These are phyloP conservation scores for Lentithecium fluviatile DNA, from an alignment of 495 filamentous ascomycete genomes.

Conservation along the genomic window DNA sequence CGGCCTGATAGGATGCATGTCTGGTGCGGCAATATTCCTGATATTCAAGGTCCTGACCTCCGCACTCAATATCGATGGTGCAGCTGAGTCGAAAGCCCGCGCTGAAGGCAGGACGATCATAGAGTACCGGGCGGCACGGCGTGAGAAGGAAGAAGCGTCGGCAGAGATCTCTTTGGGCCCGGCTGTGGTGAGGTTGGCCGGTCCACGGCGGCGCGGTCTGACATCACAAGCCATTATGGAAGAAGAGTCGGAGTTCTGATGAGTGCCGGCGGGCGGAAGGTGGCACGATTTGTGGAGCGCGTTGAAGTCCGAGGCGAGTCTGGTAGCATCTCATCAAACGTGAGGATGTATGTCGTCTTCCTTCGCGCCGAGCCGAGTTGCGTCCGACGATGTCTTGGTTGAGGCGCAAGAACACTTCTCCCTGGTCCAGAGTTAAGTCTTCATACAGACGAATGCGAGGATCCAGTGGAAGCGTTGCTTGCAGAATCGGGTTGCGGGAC, in stretches of 20 bases:
- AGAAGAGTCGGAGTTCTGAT: slow-evolving; percentile 36
- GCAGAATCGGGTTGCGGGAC: slow-evolving; percentile 7
- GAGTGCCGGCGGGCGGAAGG: neutral
- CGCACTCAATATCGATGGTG: slow-evolving; percentile 37
- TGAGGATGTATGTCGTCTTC: no score
- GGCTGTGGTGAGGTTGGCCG: slow-evolving; percentile 1
- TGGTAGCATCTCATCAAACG: no score
- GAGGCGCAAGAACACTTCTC: no score
- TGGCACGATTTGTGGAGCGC: neutral
- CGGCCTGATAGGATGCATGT: slow-evolving; percentile 54
- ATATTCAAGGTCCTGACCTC: slow-evolving; percentile 46
- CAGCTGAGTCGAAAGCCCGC: slow-evolving; percentile 5
- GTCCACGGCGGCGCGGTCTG: slow-evolving; percentile 15
- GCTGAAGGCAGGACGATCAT: slow-evolving; percentile 16
- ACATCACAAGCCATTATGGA: slow-evolving; percentile 39
- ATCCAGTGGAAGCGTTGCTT: slow-evolving; percentile 5
- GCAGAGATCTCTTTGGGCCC: slow-evolving; percentile 5
- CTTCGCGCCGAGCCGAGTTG: no score
- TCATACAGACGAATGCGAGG: neutral
- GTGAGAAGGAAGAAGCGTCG: slow-evolving; percentile 11
- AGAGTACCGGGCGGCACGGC: slow-evolving; percentile 16
- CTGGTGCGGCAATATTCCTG: slow-evolving; percentile 53
- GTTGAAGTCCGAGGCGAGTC: neutral
- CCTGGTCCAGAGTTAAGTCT: no score
- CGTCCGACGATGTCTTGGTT: no score